Percentiles rank a stretch among this genome's conserved stretches.
These are phyloP conservation scores for Mariannaea sp. DNA, from an alignment of 2,329 filamentous ascomycete genomes.

Conservation along the genomic window DNA sequence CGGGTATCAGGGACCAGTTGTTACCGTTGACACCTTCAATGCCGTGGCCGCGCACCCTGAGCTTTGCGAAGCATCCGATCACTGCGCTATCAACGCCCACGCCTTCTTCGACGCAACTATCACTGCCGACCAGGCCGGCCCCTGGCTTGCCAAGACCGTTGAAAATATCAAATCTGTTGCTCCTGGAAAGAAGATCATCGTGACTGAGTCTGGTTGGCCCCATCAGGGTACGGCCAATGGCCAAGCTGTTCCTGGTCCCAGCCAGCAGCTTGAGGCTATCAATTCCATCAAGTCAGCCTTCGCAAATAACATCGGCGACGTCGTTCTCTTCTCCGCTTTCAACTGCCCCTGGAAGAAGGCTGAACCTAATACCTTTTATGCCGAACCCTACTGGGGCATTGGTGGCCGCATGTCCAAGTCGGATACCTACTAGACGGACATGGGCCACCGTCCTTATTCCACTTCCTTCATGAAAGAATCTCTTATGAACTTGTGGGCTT, in stretches of 20 bases:
- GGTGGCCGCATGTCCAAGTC: conserved; percentile 37
- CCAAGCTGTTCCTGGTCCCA: conserved; percentile 67
- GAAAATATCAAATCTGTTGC: conserved; percentile 47
- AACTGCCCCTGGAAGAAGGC: conserved; percentile 81
- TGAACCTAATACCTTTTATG: conserved; percentile 63
- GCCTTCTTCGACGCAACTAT: conserved; percentile 78
- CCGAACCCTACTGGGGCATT: conserved; percentile 81
- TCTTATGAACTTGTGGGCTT: neutral
- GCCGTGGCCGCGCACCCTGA: conserved; percentile 68
- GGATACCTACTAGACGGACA: conserved; percentile 24
- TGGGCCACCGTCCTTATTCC: neutral
- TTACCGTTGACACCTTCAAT: conserved; percentile 79
- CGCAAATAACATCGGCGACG: conserved; percentile 49
- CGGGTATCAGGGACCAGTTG: conserved; percentile 74
- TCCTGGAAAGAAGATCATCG: conserved; percentile 64
- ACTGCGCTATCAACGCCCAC: conserved; percentile 81
- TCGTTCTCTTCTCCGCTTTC: conserved; percentile 80
- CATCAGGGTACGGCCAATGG: conserved; percentile 69
- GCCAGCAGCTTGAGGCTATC: conserved; percentile 70
- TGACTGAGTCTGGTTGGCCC: conserved; percentile 88
- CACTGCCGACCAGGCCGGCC: conserved; percentile 64
- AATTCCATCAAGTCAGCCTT: conserved; percentile 67
- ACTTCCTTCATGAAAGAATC: neutral
- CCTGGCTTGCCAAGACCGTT: conserved; percentile 66
- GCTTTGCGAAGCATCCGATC: conserved; percentile 75